These are phyloP conservation scores for Plantago elongata DNA, from an alignment of 257 asterid species.

Conservation along the genomic window DNA sequence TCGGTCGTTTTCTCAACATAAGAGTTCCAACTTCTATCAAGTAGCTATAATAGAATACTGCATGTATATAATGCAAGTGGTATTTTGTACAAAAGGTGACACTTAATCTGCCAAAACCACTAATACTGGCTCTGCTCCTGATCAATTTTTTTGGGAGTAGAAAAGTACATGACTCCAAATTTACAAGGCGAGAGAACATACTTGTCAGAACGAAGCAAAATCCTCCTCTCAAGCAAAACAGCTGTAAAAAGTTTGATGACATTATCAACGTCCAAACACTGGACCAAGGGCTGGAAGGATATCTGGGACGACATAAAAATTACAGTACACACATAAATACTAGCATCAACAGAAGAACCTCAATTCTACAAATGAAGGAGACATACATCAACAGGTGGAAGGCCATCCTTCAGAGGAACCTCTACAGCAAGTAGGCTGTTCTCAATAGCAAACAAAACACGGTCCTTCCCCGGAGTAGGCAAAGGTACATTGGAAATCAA, in stretches of 20 bases:
- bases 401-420: slow-evolving; percentile 87
- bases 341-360: slow-evolving; percentile 14
- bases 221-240: slow-evolving; percentile 90
- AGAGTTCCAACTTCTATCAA: too few relatives aligned
- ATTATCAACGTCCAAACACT: slow-evolving; percentile 96
- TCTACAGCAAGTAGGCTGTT: slow-evolving; percentile 84
- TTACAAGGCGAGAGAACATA: slow-evolving; percentile 30
- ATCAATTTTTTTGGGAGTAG: too few relatives aligned
- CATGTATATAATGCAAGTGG: too few relatives aligned
- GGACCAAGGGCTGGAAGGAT: slow-evolving; percentile 96
- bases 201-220: slow-evolving; percentile 93
- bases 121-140: too few relatives aligned
- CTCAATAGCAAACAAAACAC: slow-evolving; percentile 74
- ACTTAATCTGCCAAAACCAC: too few relatives aligned
- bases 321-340: slow-evolving; percentile 17
- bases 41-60: too few relatives aligned
- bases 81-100: too few relatives aligned
- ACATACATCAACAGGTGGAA: slow-evolving; percentile 98
- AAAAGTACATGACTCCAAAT: slow-evolving; percentile 11
- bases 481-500: slow-evolving; percentile 75
- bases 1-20: too few relatives aligned
- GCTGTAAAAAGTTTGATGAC: slow-evolving; percentile 83
- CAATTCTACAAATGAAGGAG: slow-evolving; percentile 3
- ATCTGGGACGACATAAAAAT: slow-evolving; percentile 52
- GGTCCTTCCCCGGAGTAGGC: slow-evolving; percentile 92